Percentiles rank a stretch among this genome's conserved stretches.
These are phyloP conservation scores for Citrus hindsii DNA, from an alignment of 345 rosid genomes.

Conservation along the genomic window DNA sequence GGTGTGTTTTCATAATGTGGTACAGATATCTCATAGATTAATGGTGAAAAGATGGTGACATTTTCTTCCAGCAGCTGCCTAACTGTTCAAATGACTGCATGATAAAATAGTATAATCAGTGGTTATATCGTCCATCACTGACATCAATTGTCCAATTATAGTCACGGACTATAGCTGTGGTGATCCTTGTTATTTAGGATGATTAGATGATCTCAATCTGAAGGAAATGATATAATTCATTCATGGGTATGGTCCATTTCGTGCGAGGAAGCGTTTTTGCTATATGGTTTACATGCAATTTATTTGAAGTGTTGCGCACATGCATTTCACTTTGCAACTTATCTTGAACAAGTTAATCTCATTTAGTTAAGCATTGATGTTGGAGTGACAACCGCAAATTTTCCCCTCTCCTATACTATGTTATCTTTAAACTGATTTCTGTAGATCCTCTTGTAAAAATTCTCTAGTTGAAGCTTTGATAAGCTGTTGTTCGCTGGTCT, in stretches of 20 bases:
- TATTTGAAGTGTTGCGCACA: neutral
- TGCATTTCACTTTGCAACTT: neutral
- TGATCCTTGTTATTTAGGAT: neutral
- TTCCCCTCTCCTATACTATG: neutral
- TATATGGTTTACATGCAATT: neutral
- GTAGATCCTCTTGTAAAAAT: neutral
- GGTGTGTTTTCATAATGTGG: neutral
- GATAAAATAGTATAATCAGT: too few relatives aligned
- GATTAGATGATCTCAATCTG: neutral
- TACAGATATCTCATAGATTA: slow-evolving; percentile 2
- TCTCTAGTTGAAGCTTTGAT: neutral
- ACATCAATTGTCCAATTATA: neutral
- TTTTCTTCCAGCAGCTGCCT: neutral
- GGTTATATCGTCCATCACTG: neutral
- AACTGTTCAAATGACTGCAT: neutral
- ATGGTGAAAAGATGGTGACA: neutral
- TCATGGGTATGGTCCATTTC: neutral
- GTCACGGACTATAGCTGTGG: neutral
- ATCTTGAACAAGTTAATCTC: neutral
- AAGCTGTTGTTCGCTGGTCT: neutral
- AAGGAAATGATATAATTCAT: neutral
- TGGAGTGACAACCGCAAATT: neutral
- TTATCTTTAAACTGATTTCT: neutral
- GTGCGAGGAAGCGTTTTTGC: neutral
- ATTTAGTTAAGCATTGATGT: neutral